Base-by-base conservation (phyloP, 2,329 filamentous ascomycete genomes). In the Beauveria sp. region DNA sequence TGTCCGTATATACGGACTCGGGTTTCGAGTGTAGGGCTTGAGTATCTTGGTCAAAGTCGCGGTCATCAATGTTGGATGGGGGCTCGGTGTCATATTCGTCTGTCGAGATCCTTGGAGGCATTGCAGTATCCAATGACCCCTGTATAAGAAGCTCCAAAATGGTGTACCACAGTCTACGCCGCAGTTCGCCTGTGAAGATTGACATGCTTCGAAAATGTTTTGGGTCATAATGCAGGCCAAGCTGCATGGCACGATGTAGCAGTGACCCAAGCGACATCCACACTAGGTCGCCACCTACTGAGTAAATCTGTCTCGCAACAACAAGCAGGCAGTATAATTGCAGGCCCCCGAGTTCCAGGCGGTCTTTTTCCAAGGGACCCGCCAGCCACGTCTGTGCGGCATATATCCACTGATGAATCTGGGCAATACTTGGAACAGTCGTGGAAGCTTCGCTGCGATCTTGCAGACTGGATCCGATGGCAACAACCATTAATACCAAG, bases 151-250 rank as follows among this genome's bases (percentile, higher is more conserved):
- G 63, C 60, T 79, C 77, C 10, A 79, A 62, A 12, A 78, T 72
- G 7, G 76, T 77, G 1, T 73, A 73, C 77, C 78, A 80, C 1
- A 79, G 66, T 20, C 78, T 69, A 30, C 76, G 67, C 5, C 77
- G 74, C 0, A 77, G 14, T 58, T 79, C 77, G 0, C 71, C 71
- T 46, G 75, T 70, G 3, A 78, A 60, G 0, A 70, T 12, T 0
- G 72, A 63, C 70, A 77, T 74, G 8, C 61, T 24, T 1, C 72
- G 72, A 5, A 78, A 69, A 55, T 74, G 65, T 45, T 69, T 71
- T 0, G 77, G 77, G 50, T 79, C 77, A 9, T 75, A 74, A 63
- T 79, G 75, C 6, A 79, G 63, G 3, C 76, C 76, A n/a, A 79
- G 73, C 55, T 77, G 73, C 75, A 79, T 78, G 9, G 76, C 76